Percentiles rank a stretch among this genome's conserved stretches.
Conservation (phyloP, 176 grass and related monocot genomes). For the Echinochloa phyllopogon region DNA sequence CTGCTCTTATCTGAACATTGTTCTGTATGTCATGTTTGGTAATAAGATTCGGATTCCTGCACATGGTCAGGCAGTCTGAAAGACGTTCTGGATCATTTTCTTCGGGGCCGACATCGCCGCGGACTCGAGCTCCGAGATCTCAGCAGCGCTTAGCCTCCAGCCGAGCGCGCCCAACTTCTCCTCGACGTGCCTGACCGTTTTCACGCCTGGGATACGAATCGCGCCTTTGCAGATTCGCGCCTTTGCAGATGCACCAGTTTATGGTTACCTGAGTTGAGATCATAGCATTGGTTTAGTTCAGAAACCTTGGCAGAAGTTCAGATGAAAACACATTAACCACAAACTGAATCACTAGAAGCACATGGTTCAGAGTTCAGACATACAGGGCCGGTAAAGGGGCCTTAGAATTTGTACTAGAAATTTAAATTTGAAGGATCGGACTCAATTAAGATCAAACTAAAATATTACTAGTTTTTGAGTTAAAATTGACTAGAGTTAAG, state of each 20-base stretch:
- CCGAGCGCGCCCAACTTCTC: constrained; percentile 85
- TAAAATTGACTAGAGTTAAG: too few relatives aligned
- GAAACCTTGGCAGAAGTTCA: neutral
- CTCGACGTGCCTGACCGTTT: constrained; percentile 67
- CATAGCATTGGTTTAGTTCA: constrained; percentile 1
- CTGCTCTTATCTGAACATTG: neutral
- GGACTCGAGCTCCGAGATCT: constrained; percentile 76
- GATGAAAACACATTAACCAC: neutral
- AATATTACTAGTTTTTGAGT: too few relatives aligned
- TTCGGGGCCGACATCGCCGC: constrained; percentile 67
- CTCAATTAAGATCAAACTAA: too few relatives aligned
- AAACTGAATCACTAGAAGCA: neutral
- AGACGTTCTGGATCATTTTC: constrained; percentile 94
- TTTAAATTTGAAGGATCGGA: too few relatives aligned
- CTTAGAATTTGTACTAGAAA: too few relatives aligned
- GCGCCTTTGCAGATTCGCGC: too few relatives aligned
- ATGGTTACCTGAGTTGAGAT: constrained; percentile 69
- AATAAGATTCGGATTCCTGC: neutral
- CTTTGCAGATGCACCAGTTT: constrained; percentile 99
- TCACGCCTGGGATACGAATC: constrained; percentile 83
- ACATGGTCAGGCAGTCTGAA: constrained; percentile 68
- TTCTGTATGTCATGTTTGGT: neutral
- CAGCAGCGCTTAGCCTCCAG: constrained; percentile 66
- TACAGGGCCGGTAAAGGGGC: too few relatives aligned
- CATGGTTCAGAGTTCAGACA: neutral